These are phyloP conservation scores for Cyberlindnera suaveolens DNA, from an alignment of 805 yeast genomes.

Conservation along the genomic window DNA sequence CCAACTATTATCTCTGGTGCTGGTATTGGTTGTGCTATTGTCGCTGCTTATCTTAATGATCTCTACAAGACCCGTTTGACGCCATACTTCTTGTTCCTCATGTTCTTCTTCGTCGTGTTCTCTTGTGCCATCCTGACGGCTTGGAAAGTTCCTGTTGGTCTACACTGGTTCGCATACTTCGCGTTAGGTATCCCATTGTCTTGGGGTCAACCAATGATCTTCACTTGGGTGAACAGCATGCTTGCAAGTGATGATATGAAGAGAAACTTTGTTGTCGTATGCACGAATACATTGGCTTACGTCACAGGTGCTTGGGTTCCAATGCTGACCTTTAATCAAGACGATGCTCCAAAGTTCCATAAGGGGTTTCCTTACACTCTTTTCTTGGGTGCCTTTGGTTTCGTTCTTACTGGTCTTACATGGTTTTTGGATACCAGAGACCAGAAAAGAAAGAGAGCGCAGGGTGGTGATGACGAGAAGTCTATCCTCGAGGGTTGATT, in stretches of 20 bases:
- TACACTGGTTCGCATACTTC: slow-evolving; percentile 45
- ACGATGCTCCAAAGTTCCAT: slow-evolving; percentile 30
- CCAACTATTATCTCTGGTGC: slow-evolving; percentile 35
- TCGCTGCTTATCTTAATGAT: slow-evolving; percentile 32
- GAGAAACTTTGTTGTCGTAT: slow-evolving; percentile 32
- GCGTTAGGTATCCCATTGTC: slow-evolving; percentile 41
- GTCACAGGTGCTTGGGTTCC: slow-evolving; percentile 37
- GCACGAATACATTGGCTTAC: slow-evolving; percentile 37
- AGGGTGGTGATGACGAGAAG: too few species aligned
- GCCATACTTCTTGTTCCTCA: slow-evolving; percentile 30
- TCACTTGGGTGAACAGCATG: slow-evolving; percentile 47
- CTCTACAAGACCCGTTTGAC: slow-evolving; percentile 30
- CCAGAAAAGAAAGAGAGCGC: background rate
- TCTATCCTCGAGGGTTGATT: too few species aligned
- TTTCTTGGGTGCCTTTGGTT: slow-evolving; percentile 27
- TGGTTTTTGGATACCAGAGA: slow-evolving; percentile 20
- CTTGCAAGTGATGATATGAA: slow-evolving; percentile 28
- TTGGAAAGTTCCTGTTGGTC: slow-evolving; percentile 42
- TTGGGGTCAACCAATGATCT: slow-evolving; percentile 51
- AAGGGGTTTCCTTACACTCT: slow-evolving; percentile 35
- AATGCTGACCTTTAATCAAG: slow-evolving; percentile 33
- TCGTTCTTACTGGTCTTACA: slow-evolving; percentile 25
- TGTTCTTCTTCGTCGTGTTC: slow-evolving; percentile 33
- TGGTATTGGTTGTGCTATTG: slow-evolving; percentile 32
- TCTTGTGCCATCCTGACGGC: slow-evolving; percentile 38